These are phyloP conservation scores for Clarireedia monteithiana DNA, from an alignment of 2,329 filamentous ascomycete species.

Conservation along the genomic window DNA sequence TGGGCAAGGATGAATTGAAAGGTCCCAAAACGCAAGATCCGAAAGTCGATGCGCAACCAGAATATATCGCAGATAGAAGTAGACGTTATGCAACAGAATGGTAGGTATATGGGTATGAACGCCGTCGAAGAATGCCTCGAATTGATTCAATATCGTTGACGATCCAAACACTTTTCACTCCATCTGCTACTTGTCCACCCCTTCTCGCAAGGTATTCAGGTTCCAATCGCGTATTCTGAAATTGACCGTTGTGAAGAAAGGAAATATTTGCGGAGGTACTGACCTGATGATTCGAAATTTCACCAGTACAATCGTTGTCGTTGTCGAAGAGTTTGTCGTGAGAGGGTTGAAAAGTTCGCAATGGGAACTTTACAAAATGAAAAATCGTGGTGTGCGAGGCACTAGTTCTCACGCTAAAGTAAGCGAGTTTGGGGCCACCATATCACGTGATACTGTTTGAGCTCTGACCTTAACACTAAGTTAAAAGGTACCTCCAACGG, in stretches of 20 bases:
- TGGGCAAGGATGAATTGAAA: neutral
- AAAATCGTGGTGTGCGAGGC: slow-evolving; percentile 6
- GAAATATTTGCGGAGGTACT: slow-evolving; percentile 26
- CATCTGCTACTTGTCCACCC: neutral
- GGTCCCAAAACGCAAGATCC: neutral
- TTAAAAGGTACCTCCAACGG: neutral
- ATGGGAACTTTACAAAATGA: slow-evolving; percentile 2
- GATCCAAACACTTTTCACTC: neutral
- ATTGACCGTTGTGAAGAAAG: neutral
- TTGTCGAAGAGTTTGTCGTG: slow-evolving; percentile 9
- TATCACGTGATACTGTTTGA: neutral
- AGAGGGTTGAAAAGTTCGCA: neutral
- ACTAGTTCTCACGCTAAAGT: slow-evolving; percentile 5
- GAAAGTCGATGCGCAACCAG: slow-evolving; percentile 4
- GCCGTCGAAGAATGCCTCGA: neutral
- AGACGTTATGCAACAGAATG: neutral
- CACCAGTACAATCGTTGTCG: slow-evolving; percentile 40
- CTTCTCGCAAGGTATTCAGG: neutral
- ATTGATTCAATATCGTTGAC: neutral
- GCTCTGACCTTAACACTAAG: neutral
- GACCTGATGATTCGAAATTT: slow-evolving; percentile 41
- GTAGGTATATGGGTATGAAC: neutral
- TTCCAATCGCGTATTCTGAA: neutral
- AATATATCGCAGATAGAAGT: neutral
- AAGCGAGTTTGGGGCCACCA: neutral